phyloP scores from a whole-genome alignment of 163 green algal species.

The Chlorella variabilis region DNA sequence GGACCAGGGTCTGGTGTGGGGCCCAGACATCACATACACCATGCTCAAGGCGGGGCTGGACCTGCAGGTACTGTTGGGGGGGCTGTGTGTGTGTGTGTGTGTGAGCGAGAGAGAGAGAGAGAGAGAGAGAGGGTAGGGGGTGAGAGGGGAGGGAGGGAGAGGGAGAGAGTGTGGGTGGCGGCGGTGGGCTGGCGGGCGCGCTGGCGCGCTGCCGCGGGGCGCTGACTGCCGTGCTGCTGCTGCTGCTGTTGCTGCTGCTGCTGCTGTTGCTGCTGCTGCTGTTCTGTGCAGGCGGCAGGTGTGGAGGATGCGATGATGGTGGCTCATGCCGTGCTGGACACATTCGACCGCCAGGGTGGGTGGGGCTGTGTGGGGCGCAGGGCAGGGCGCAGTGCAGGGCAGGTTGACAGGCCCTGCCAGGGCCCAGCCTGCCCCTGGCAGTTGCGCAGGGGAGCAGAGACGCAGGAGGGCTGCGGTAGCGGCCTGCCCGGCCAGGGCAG shows the following conservation, averaged over 20 bases:
- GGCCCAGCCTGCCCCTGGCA: too few species aligned
- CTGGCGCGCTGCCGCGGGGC: too few species aligned
- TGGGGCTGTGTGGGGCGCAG: neutral
- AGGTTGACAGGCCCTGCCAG: neutral
- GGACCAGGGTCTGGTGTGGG: slow-evolving; percentile 23
- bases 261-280: too few species aligned
- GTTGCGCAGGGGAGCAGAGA: too few species aligned
- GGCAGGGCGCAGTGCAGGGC: too few species aligned
- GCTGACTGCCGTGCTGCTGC: too few species aligned
- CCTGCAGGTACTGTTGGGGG: neutral
- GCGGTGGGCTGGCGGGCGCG: too few species aligned
- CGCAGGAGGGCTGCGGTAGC: too few species aligned
- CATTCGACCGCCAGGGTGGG: slow-evolving; percentile 30
- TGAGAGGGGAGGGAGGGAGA: neutral
- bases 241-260: too few species aligned
- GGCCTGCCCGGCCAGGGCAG: too few species aligned
- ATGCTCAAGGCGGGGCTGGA: slow-evolving; percentile 37
- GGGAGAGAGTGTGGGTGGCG: neutral
- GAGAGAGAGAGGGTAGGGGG: neutral
- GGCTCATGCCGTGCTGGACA: slow-evolving; percentile 31
- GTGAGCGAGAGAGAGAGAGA: neutral
- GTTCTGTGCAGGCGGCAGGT: slow-evolving; percentile 3
- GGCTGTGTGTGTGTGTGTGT: too few species aligned
- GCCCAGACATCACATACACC: slow-evolving; percentile 26
- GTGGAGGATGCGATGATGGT: slow-evolving; percentile 30